These are phyloP conservation scores for Metrosideros polymorpha DNA, from an alignment of 441 rosid species.

Conservation along the genomic window DNA sequence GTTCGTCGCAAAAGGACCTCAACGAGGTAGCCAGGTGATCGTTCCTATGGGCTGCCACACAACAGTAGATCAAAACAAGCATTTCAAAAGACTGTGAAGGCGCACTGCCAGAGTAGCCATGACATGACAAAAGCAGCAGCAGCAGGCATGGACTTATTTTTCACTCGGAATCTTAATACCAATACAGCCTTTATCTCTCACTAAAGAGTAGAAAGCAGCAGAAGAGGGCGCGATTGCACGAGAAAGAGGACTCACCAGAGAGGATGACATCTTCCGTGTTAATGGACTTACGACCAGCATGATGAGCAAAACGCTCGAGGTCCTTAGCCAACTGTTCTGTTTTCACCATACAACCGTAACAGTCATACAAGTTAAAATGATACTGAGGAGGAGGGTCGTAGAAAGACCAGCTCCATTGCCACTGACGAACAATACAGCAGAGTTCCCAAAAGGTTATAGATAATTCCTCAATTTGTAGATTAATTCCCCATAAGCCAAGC, in stretches of 20 bases:
- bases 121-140: not conserved
- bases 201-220: not conserved
- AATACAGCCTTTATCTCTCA: not conserved
- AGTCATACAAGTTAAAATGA: not conserved
- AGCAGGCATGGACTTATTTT: not conserved
- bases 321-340: conserved; percentile 73
- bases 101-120: not conserved
- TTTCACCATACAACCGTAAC: not conserved
- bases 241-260: conserved; percentile 31
- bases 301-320: conserved; percentile 80
- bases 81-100: not conserved
- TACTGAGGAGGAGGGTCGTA: not conserved
- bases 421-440: not conserved
- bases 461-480: not conserved
- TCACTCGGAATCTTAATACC: not conserved
- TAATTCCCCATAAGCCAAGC: not conserved
- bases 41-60: conserved; percentile 65
- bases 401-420: not conserved
- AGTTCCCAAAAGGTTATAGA: not conserved
- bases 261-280: conserved; percentile 80
- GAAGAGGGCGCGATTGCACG: not conserved
- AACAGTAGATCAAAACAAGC: not conserved
- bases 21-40: conserved; percentile 44
- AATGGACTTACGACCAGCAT: conserved; percentile 79
- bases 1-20: conserved; percentile 47